Base-by-base conservation (phyloP, 2,329 filamentous ascomycete species). In the Penicillium sp. region DNA sequence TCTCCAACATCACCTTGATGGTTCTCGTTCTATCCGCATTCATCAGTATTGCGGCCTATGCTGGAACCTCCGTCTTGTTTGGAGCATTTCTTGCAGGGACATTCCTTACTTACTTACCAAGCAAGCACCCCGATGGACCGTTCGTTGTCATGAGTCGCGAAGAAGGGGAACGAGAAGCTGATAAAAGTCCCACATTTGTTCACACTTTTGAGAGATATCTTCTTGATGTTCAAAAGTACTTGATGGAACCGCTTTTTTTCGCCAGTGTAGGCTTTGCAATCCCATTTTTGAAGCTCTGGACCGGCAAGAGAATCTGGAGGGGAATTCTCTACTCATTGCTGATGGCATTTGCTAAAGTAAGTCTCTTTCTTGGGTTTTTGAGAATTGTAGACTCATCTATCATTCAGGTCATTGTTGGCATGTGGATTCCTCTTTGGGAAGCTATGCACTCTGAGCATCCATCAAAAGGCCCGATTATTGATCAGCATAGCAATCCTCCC, bases 161-260 rank as follows among this genome's bases (percentile, higher is more conserved):
- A 34, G 55, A 70, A n/a, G 70, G 68, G 2, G 71, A 73, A 51
- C 45, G 56, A 2, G 61, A 69, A 15, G 56, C 41, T 1, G 51
- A 67, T n/a, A 71, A 72, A 49, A 68, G 65, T 5, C 73, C 72
- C 3, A 71, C 65, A 1, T 75, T 75, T 41, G 59, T 69, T 1
- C 69, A 74, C 46, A 73, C 72, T 0, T 75, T 74, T 48, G 71
- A 74, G 46, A 53, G 55, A 8, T 76, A 75, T 46, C 57, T 74
- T 1, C 45, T 69, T 1, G 71, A 64, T 9, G 62, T 69, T 12
- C 72, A 71, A 50, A 53, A 65, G 18, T 68, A 67, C 48, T 49
- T 68, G 33, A 68, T 69, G 66, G 67, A 65, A 40, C 67, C 67
- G 17, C 37, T 69, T 10, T 69, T 69, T 42, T 69, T 69, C 23